Conservation (phyloP, 805 yeast genomes). For the Lipomyces spencermartinsiae region DNA sequence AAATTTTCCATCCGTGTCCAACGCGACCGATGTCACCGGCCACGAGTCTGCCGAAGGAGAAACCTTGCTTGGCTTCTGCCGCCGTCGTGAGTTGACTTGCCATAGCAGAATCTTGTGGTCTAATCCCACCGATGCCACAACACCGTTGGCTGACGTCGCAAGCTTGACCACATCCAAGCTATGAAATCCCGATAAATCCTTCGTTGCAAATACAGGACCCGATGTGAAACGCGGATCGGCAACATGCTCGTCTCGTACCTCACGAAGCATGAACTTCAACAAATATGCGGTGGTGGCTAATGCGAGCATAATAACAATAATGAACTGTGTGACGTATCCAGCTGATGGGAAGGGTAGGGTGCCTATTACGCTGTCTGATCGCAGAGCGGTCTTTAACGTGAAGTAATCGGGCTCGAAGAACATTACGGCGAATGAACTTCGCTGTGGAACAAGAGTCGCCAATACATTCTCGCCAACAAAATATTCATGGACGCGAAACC, state of each 20-base stretch:
- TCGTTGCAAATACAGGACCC: slow-evolving; percentile 42
- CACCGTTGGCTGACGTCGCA: slow-evolving; percentile 61
- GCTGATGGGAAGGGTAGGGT: background rate
- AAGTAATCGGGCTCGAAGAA: slow-evolving; percentile 26
- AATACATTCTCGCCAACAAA: slow-evolving; percentile 7
- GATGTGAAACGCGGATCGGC: slow-evolving; percentile 41
- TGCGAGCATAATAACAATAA: slow-evolving; percentile 15
- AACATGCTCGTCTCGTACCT: slow-evolving; percentile 38
- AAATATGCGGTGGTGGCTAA: slow-evolving; percentile 22
- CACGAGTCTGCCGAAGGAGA: slow-evolving; percentile 41
- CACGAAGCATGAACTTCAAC: slow-evolving; percentile 32
- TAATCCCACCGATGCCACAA: slow-evolving; percentile 73
- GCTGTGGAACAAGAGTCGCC: slow-evolving; percentile 16
- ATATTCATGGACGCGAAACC: slow-evolving; percentile 5
- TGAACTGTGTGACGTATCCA: slow-evolving; percentile 11
- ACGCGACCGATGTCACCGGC: slow-evolving; percentile 41
- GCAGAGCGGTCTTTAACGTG: slow-evolving; percentile 1
- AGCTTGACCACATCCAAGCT: slow-evolving; percentile 67
- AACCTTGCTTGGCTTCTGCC: slow-evolving; percentile 36
- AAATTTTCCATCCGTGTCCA: slow-evolving; percentile 36
- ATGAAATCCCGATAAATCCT: slow-evolving; percentile 59
- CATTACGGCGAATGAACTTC: slow-evolving; percentile 14
- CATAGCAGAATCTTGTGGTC: slow-evolving; percentile 76
- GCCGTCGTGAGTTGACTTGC: slow-evolving; percentile 49
- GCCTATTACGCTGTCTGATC: background rate